Base-by-base conservation (phyloP, 176 grass and related monocot species). In the Ensete ventricosum region DNA sequence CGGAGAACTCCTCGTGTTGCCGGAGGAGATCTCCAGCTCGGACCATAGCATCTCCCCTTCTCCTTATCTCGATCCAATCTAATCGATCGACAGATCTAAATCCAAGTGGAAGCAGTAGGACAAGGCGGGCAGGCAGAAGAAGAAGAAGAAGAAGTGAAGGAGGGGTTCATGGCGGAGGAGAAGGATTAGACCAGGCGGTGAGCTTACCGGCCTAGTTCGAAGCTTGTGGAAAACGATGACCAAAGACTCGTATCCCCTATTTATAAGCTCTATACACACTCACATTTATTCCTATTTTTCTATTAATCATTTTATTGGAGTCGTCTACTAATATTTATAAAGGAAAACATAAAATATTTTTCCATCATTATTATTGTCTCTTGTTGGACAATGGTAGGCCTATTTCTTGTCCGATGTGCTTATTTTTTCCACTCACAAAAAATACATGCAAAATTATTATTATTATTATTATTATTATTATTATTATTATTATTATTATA, bases 161-260 rank as follows among this genome's bases (percentile, higher is more conserved):
- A 70, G 1, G 34, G 51, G 16, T 70, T 70, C 67, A 70, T 70
- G 67, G 67, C 67, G 67, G 9, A 17, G 48, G 34, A 70, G 48
- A 20, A 50, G 34, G 67, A 51, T 70, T 51, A 52, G 67, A 70
- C 43, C 34, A 12, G 16, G 14, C 67, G 48, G 67, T 70, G 29
- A 12, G 12, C 11, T 70, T 50, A 52, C 67, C 67, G 17, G 67
- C 27, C 11, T 49, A 50, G 19, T 70, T n/a, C 19, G 17, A 17
- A 70, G 34, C 34, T 50, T 12, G 43, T 11, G 48, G 67, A 52
- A 50, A 50, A 48, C 51, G 67, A 70, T 19, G 67, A 19, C 19
- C 10, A 3, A 8, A 8, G 63, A 29, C 34, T 43, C 34, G 63
- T 10, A 25, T 29, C 63, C 25, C 23, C 21, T 50, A 12, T 19